These are phyloP conservation scores for Jackrogersella minutella DNA, from an alignment of 495 filamentous ascomycete species.

Conservation along the genomic window DNA sequence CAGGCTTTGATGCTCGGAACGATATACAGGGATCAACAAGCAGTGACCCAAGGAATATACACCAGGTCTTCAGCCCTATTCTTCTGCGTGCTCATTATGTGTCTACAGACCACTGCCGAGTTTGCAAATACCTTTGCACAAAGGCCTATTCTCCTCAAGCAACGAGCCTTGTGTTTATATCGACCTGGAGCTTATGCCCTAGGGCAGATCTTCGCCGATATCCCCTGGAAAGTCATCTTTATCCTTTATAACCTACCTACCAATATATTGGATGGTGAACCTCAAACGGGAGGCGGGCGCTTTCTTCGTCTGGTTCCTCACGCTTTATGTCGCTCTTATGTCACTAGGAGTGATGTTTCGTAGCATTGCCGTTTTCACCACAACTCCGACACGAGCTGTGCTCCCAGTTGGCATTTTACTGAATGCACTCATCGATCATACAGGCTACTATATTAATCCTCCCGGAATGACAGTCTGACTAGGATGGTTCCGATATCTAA, in stretches of 20 bases:
- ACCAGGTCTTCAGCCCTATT: conserved; percentile 48
- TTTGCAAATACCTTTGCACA: conserved; percentile 69
- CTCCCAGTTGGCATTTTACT: conserved; percentile 74
- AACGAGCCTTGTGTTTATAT: conserved; percentile 70
- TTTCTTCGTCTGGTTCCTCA: conserved; percentile 70
- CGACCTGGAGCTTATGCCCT: conserved; percentile 67
- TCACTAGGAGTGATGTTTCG: conserved; percentile 69
- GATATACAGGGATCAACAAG: conserved; percentile 39
- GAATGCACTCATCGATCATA: conserved; percentile 77
- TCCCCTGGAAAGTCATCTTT: conserved; percentile 61
- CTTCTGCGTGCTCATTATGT: conserved; percentile 56
- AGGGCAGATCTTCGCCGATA: conserved; percentile 66
- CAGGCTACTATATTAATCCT: conserved; percentile 77
- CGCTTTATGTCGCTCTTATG: conserved; percentile 62
- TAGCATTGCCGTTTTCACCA: conserved; percentile 72
- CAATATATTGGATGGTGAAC: conserved; percentile 65
- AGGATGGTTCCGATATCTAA: conserved; percentile 81
- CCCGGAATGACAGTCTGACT: conserved; percentile 83
- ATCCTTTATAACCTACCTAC: conserved; percentile 62
- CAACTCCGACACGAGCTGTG: conserved; percentile 76
- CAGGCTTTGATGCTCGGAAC: conserved; percentile 42
- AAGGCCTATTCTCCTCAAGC: conserved; percentile 70
- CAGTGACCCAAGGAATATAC: conserved; percentile 15
- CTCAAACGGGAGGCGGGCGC: conserved; percentile 60
- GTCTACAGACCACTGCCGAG: conserved; percentile 58